phyloP scores from a whole-genome alignment of 257 asterid genomes.

The Haberlea rhodopensis region DNA sequence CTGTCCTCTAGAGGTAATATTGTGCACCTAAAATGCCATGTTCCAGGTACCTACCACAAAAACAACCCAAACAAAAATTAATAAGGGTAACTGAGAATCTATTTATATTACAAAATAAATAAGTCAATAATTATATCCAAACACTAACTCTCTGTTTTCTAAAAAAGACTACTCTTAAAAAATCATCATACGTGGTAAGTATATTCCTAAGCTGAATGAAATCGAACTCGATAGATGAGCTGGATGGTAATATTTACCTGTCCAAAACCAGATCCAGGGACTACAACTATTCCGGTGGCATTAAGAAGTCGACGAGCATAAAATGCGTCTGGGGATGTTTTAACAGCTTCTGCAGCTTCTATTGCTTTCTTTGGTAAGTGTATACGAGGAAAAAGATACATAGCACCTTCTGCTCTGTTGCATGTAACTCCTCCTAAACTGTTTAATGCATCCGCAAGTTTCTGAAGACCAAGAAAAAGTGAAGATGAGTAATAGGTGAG shows the following conservation, averaged over 20 bases:
- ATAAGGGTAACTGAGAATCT: neutral
- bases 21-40: conserved; percentile 96
- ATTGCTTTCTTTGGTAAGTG: conserved; percentile 75
- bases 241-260: conserved; percentile 50
- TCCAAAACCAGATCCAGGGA: conserved; percentile 97
- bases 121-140: no score
- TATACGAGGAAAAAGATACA: conserved; percentile 89
- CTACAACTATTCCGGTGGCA: conserved; percentile 89
- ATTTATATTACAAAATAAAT: neutral
- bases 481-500: neutral
- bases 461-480: conserved; percentile 38
- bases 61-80: neutral
- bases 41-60: conserved; percentile 60
- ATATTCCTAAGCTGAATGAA: neutral
- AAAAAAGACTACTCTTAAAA: no score
- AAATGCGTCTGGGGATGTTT: conserved; percentile 69
- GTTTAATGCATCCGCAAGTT: conserved; percentile 81
- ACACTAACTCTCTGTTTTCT: no score
- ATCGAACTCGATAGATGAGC: no score
- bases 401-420: conserved; percentile 97
- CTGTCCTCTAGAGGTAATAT: conserved; percentile 90
- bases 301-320: conserved; percentile 73
- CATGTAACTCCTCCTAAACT: conserved; percentile 88
- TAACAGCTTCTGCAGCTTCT: conserved; percentile 72
- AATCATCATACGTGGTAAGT: neutral